Base-by-base conservation (phyloP, 768 basidiomycete genomes). In the Austroboletus eburneus region DNA sequence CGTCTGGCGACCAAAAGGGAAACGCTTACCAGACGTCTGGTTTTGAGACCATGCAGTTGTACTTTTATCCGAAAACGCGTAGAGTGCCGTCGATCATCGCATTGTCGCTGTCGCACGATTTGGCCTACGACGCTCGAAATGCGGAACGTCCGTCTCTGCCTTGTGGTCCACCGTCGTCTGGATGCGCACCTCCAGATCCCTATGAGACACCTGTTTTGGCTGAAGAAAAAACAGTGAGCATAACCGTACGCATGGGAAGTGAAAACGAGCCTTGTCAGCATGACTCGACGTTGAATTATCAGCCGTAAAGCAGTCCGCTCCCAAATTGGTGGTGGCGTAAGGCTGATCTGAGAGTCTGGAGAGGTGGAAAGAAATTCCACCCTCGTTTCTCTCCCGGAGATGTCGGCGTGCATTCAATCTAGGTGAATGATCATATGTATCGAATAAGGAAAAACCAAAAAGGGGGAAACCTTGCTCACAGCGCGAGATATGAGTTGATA, bases 401-500 rank as follows among this genome's bases (percentile, higher is more conserved):
- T 60, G 48, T 29, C 67, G 63, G 2, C 78, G 69, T 4, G 72
- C 69, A 46, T 79, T 80, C 30, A 80, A 68, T 32, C 75, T 69
- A 51, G 9, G 38, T 30, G 22, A 17, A 2, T 14, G 45, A 5
- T 35, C n/a, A n/a, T n/a, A n/a, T n/a, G n/a, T n/a, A n/a, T n/a
- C n/a, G n/a, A n/a, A n/a, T n/a, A n/a, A n/a, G n/a, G n/a, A n/a
- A n/a, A n/a, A n/a, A n/a, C n/a, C n/a, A n/a, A n/a, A n/a, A 48
- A 18, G 20, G 29, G 17, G 9, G n/a, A 12, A 32, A 33, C 32
- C 22, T n/a, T 38, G 54, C 59, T 50, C 43, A 69, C 60, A 65
- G 69, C 13, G 78, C 74, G 21, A 81, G 70, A 54, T 79, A 79
- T 7, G 78, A 73, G 51, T 78, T 80, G 25, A 75, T 64, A 52